phyloP scores from a whole-genome alignment of 768 basidiomycete species.

The Baorangia bicolor region DNA sequence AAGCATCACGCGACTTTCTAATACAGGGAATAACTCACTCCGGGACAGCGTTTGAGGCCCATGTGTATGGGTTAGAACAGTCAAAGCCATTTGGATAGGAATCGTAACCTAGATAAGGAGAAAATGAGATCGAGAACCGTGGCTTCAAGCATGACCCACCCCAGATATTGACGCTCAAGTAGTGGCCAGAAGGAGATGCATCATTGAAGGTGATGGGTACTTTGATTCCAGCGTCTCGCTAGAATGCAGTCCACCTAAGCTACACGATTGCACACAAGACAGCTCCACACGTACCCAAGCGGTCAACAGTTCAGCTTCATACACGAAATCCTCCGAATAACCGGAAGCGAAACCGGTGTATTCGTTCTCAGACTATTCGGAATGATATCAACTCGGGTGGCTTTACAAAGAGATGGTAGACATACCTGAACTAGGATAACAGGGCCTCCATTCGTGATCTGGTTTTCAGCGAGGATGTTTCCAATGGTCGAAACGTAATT shows the following conservation, averaged over 20 bases:
- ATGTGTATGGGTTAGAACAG: constrained; percentile 46
- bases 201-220: constrained; percentile 51
- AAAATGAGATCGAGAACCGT: background rate
- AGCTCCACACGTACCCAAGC: constrained; percentile 20
- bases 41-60: constrained; percentile 45
- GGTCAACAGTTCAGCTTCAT: constrained; percentile 40
- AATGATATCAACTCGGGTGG: background rate
- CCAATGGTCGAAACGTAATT: constrained; percentile 53
- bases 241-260: constrained; percentile 4
- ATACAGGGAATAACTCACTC: constrained; percentile 22
- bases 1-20: background rate
- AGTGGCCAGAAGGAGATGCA: constrained; percentile 46
- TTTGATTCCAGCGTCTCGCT: constrained; percentile 44
- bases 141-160: constrained; percentile 29
- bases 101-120: constrained; percentile 16
- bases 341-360: constrained; percentile 38
- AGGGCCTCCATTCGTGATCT: constrained; percentile 60
- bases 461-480: constrained; percentile 50
- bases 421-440: constrained; percentile 38
- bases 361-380: constrained; percentile 51
- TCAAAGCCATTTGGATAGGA: constrained; percentile 54
- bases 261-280: background rate
- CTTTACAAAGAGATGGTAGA: constrained; percentile 33
- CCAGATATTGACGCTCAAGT: constrained; percentile 47
- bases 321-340: constrained; percentile 41